phyloP scores from a whole-genome alignment of 1,139 yeast genomes.

The Sugiyamaella xylanicola region DNA sequence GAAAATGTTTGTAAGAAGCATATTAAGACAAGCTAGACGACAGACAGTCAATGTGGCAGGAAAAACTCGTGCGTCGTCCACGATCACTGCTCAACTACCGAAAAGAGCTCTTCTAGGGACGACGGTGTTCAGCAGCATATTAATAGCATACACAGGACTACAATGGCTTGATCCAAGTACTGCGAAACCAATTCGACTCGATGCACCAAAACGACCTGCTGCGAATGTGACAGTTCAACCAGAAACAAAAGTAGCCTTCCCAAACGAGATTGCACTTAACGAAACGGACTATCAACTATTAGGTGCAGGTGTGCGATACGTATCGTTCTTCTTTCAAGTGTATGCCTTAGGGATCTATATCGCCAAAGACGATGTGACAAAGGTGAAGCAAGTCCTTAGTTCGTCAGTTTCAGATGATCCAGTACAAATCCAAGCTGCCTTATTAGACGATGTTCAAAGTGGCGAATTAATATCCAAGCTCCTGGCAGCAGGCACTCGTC shows the following conservation, averaged over 20 bases:
- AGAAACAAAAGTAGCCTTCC: constrained; percentile 43
- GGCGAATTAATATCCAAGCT: constrained; percentile 56
- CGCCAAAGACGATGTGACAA: constrained; percentile 56
- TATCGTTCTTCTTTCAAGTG: constrained; percentile 82
- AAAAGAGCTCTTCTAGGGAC: not conserved
- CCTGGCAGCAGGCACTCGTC: constrained; percentile 60
- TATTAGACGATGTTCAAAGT: constrained; percentile 60
- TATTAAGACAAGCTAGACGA: not conserved
- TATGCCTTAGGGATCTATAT: constrained; percentile 84
- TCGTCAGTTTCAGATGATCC: constrained; percentile 35
- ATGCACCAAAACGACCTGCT: not conserved
- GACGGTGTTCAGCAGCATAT: not conserved
- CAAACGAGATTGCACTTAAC: constrained; percentile 31
- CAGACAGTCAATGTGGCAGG: not conserved
- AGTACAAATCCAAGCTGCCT: constrained; percentile 44
- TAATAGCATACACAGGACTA: constrained; percentile 3
- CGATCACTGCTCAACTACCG: not conserved
- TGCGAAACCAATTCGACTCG: constrained; percentile 9
- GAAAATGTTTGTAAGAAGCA: constrained; percentile 1
- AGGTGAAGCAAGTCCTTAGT: constrained; percentile 51
- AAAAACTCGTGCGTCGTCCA: too few relatives aligned
- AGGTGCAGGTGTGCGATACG: constrained; percentile 81
- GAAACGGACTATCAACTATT: constrained; percentile 52
- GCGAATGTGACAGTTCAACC: constrained; percentile 36
- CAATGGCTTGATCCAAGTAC: constrained; percentile 5